These are phyloP conservation scores for Collybia sordida DNA, from an alignment of 768 basidiomycete genomes.

Conservation along the genomic window DNA sequence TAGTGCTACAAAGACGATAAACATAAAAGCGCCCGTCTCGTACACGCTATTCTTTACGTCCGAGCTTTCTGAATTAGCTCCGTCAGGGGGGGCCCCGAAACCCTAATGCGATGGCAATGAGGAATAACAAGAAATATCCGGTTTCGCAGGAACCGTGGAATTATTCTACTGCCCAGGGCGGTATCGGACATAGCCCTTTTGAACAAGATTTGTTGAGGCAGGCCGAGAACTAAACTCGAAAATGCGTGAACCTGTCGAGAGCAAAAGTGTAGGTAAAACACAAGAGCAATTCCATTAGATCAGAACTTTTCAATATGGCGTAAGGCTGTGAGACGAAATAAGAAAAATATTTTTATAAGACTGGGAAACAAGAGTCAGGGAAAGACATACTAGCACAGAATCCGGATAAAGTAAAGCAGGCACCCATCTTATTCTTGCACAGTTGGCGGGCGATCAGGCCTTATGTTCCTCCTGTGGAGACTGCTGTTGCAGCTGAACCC, in stretches of 20 bases:
- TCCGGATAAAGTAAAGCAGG: slow-evolving; percentile 29
- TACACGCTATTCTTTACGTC: not conserved
- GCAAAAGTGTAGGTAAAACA: slow-evolving; percentile 41
- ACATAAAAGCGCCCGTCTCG: not conserved
- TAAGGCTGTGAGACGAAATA: slow-evolving; percentile 45
- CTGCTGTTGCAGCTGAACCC: slow-evolving; percentile 37
- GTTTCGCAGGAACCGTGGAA: not conserved
- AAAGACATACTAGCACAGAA: slow-evolving; percentile 37
- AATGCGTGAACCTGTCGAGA: slow-evolving; percentile 33
- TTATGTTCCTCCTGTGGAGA: too few species aligned
- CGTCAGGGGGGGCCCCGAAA: not conserved
- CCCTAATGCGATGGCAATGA: not conserved
- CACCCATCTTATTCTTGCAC: slow-evolving; percentile 29
- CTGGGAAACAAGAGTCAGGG: not conserved
- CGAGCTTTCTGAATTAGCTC: not conserved
- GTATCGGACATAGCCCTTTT: not conserved
- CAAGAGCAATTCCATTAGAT: slow-evolving; percentile 33
- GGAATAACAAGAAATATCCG: not conserved
- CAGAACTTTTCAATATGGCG: slow-evolving; percentile 30
- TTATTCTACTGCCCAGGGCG: not conserved
- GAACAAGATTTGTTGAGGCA: not conserved
- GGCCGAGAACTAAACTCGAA: too few species aligned
- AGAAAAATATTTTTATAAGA: not conserved
- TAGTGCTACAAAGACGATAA: not conserved
- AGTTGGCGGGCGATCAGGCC: slow-evolving; percentile 25